A percentile compares a stretch with the other conserved stretches of the same genome.
Conservation (phyloP, 2,329 filamentous ascomycete genomes). For the Trematosphaeria pertusa region DNA sequence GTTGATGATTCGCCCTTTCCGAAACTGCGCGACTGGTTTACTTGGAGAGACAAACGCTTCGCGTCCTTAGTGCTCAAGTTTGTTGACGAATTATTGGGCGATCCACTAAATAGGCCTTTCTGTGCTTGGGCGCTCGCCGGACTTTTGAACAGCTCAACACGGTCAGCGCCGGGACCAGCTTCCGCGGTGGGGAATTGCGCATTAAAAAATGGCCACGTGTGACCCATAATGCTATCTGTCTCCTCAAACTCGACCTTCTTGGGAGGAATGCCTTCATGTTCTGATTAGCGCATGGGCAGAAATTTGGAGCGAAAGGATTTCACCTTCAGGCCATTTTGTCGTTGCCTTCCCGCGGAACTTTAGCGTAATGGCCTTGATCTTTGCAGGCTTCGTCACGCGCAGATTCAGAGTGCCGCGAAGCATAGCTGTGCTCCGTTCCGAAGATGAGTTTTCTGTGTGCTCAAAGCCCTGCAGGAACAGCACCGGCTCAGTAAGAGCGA, state of each 20-base stretch:
- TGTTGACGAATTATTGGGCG: constrained; percentile 54
- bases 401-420: constrained; percentile 84
- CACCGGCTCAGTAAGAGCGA: constrained; percentile 79
- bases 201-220: constrained; percentile 93
- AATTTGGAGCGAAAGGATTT: neutral
- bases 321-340: constrained; percentile 94
- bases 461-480: constrained; percentile 82
- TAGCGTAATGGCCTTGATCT: constrained; percentile 89
- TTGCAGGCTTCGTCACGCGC: constrained; percentile 84
- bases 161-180: constrained; percentile 67
- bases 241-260: constrained; percentile 84
- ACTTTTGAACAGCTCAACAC: constrained; percentile 63
- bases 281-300: constrained; percentile 11
- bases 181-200: constrained; percentile 68
- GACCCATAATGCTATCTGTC: constrained; percentile 83
- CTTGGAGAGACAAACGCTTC: constrained; percentile 77
- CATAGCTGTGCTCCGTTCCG: constrained; percentile 76
- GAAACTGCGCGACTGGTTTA: constrained; percentile 84
- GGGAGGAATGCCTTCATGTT: constrained; percentile 74
- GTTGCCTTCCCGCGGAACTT: constrained; percentile 84
- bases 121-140: constrained; percentile 35
- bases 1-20: constrained; percentile 74
- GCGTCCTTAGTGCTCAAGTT: constrained; percentile 58
- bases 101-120: constrained; percentile 48
- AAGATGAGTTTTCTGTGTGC: constrained; percentile 68